Percentiles rank a stretch among this genome's conserved stretches.
Evolutionary conservation across 495 filamentous ascomycete genomes (phyloP).

Genomic region (Astrothelium macrocarpum): DNA sequence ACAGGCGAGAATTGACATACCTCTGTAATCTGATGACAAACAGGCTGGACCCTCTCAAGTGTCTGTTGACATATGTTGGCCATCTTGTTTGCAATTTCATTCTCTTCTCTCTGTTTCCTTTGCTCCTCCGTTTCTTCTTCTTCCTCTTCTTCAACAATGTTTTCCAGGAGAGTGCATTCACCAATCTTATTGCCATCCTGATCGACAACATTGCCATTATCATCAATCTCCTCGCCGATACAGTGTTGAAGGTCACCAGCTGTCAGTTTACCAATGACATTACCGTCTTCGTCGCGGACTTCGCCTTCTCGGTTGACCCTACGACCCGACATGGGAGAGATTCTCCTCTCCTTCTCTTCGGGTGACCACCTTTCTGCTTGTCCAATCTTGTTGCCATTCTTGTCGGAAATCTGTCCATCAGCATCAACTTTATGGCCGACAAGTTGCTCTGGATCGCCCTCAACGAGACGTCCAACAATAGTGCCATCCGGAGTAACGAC

Average conservation of each 20-base stretch:
- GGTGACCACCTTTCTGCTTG: conserved; percentile 76
- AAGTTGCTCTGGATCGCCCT: conserved; percentile 63
- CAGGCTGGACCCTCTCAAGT: conserved; percentile 70
- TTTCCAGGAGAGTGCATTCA: conserved; percentile 67
- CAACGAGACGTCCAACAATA: conserved; percentile 63
- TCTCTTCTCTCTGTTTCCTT: conserved; percentile 54
- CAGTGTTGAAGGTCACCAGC: conserved; percentile 60
- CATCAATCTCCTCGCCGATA: conserved; percentile 71
- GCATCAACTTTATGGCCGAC: conserved; percentile 69
- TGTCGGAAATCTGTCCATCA: conserved; percentile 74
- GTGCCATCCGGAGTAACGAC: conserved; percentile 50
- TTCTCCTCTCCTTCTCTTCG: conserved; percentile 55
- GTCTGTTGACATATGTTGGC: conserved; percentile 62
- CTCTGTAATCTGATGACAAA: conserved; percentile 80
- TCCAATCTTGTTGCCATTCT: conserved; percentile 72
- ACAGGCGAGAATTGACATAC: conserved; percentile 39
- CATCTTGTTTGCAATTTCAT: conserved; percentile 72
- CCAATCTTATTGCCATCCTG: conserved; percentile 71
- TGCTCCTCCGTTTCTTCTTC: conserved; percentile 46
- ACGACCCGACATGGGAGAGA: conserved; percentile 65
- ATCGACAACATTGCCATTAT: conserved; percentile 77
- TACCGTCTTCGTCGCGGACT: conserved; percentile 70
- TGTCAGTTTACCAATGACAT: conserved; percentile 71
- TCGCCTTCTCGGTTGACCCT: conserved; percentile 76
- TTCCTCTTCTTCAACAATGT: conserved; percentile 52